A percentile compares a stretch with the other conserved stretches of the same genome.
Evolutionary conservation across 2,329 filamentous ascomycete genomes (phyloP).

Genomic region (Byssochlamys sp.): DNA sequence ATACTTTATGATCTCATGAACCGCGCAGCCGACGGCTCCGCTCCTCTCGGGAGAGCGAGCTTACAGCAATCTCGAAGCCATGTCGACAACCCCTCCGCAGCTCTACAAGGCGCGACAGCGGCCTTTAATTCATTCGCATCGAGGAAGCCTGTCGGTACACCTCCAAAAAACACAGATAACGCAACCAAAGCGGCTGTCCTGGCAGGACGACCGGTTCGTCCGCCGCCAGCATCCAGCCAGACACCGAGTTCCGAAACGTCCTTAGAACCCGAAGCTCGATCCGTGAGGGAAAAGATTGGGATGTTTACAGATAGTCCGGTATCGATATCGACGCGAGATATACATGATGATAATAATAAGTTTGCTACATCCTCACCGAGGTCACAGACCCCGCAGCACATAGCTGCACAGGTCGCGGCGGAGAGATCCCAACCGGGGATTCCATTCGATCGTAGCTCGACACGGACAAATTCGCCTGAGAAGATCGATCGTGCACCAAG

Average conservation of each 20-base stretch:
- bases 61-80: conserved; percentile 12
- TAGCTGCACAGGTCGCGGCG: conserved; percentile 28
- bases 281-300: conserved; percentile 32
- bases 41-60: conserved; percentile 19
- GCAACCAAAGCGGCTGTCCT: conserved; percentile 11
- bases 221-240: conserved; percentile 6
- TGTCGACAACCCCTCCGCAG: conserved; percentile 12
- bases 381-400: conserved; percentile 18
- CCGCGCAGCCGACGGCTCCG: conserved; percentile 17
- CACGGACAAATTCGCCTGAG: conserved; percentile 3
- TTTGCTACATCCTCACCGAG: conserved; percentile 8
- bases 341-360: conserved; percentile 6
- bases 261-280: conserved; percentile 21
- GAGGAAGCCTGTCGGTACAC: conserved; percentile 9
- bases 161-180: conserved; percentile 10
- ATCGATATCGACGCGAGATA: conserved; percentile 4
- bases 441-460: conserved; percentile 1
- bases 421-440: conserved; percentile 15
- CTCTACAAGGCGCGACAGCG: conserved; percentile 28
- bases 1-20: conserved; percentile 17
- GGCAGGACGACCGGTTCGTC: conserved; percentile 11
- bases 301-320: conserved; percentile 19
- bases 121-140: conserved; percentile 22
- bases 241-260: conserved; percentile 13
- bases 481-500: neutral